These are phyloP conservation scores for Bipolaris cookei DNA, from an alignment of 2,329 filamentous ascomycete species.

Conservation along the genomic window DNA sequence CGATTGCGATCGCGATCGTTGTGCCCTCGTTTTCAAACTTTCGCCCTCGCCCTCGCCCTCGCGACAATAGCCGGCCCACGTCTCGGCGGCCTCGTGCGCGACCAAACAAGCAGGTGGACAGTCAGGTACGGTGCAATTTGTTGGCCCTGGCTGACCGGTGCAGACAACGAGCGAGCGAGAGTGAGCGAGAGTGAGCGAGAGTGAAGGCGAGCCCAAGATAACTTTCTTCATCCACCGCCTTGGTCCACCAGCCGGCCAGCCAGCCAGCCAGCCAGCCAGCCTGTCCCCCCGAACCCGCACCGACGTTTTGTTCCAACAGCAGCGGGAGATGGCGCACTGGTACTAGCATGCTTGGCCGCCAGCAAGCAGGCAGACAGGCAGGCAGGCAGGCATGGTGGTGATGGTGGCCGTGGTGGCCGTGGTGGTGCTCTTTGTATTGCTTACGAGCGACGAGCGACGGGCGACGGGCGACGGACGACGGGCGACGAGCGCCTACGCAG, in stretches of 20 bases:
- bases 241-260: background rate
- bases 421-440: background rate
- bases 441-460: conserved; percentile 9
- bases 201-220: background rate
- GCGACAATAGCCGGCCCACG: conserved; percentile 9
- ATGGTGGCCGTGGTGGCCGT: background rate
- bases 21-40: background rate
- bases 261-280: too few species aligned
- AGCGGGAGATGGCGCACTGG: background rate
- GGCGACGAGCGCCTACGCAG: conserved; percentile 5
- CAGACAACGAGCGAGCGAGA: background rate
- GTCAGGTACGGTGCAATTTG: background rate
- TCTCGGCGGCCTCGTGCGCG: background rate
- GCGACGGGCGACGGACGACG: too few species aligned
- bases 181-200: background rate
- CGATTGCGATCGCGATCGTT: conserved; percentile 5
- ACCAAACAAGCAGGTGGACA: conserved; percentile 7
- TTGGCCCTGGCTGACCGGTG: background rate
- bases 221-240: background rate
- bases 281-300: background rate
- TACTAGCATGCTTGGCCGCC: background rate
- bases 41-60: background rate
- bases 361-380: background rate
- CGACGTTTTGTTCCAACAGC: background rate
- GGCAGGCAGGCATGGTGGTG: background rate